These are phyloP conservation scores for Talaromyces borbonicus DNA, from an alignment of 495 filamentous ascomycete genomes.

Conservation along the genomic window DNA sequence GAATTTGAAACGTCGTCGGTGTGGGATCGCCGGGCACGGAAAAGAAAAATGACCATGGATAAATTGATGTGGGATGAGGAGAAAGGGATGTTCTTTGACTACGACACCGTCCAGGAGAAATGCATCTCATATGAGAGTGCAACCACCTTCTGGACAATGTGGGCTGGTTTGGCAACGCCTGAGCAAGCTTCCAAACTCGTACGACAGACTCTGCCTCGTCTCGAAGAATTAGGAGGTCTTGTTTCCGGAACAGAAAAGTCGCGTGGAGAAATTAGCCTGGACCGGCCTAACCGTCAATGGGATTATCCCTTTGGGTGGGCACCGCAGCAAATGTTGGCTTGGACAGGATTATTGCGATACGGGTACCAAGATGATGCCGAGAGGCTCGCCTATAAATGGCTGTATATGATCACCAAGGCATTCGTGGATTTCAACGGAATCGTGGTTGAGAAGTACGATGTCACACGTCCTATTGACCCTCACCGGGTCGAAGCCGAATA, in stretches of 20 bases:
- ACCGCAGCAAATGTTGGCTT: constrained; percentile 95
- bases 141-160: constrained; percentile 95
- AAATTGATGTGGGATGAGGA: constrained; percentile 86
- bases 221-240: constrained; percentile 83
- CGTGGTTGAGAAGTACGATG: constrained; percentile 97
- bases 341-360: constrained; percentile 83
- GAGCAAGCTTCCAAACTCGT: constrained; percentile 72
- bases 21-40: constrained; percentile 81
- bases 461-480: constrained; percentile 77
- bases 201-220: constrained; percentile 62
- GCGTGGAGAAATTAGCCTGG: constrained; percentile 67
- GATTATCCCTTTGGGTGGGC: constrained; percentile 98
- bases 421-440: constrained; percentile 97
- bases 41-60: constrained; percentile 70
- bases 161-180: constrained; percentile 77
- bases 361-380: constrained; percentile 84
- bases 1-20: constrained; percentile 66
- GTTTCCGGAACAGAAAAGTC: constrained; percentile 80
- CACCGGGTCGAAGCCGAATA: constrained; percentile 95
- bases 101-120: constrained; percentile 70
- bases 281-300: constrained; percentile 90
- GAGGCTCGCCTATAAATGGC: constrained; percentile 84
- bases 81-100: constrained; percentile 94
- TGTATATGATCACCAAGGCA: constrained; percentile 93
- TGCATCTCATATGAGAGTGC: constrained; percentile 73